Base-by-base conservation (phyloP, 2,329 filamentous ascomycete genomes). In the Colletotrichum sidae region DNA sequence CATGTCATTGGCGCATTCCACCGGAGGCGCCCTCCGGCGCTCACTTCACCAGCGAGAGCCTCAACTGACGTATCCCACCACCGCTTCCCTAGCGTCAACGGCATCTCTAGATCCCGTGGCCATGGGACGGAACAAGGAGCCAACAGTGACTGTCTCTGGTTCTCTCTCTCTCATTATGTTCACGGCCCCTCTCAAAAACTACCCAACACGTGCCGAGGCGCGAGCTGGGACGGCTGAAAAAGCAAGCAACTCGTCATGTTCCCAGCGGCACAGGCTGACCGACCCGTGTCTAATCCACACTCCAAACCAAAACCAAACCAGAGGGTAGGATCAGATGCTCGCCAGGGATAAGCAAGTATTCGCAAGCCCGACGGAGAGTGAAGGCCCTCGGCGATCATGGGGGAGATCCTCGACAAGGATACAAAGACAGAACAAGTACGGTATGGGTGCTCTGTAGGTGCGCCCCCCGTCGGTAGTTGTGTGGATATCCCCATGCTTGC, bases 321-420 rank as follows among this genome's bases (percentile, higher is more conserved):
- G 34, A 34, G 45, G 44, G 38, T 17, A 34, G 33, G 13, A 25
- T 8, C 47, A 10, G 38, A 15, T 15, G 42, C 49, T 60, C 11
- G 25, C 13, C 47, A 62, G 52, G 62, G 62, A 62, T 46, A 47
- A 56, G 41, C 46, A 56, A 64, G 13, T 10, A 49, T 51, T 53
- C 39, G 15, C 6, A 39, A 47, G 53, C 35, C 53, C 46, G 12
- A 41, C 42, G 33, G 46, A 35, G 11, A 45, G 34, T 49, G 15
- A 33, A 46, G 34, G 25, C 15, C 56, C 13, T 25, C 56, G 51
- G 50, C 33, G n/a, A 12, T 39, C 15, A 17, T 42, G 34, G 34
- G 34, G 12, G 13, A 17, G 33, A 44, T 25, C 25, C 25, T 25
- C 25, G 25, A 45, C 45, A 41, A 51, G 13, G 45, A 65, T 37